Evolutionary conservation across 805 yeast genomes (phyloP).

Genomic region (Lachancea cidri): DNA sequence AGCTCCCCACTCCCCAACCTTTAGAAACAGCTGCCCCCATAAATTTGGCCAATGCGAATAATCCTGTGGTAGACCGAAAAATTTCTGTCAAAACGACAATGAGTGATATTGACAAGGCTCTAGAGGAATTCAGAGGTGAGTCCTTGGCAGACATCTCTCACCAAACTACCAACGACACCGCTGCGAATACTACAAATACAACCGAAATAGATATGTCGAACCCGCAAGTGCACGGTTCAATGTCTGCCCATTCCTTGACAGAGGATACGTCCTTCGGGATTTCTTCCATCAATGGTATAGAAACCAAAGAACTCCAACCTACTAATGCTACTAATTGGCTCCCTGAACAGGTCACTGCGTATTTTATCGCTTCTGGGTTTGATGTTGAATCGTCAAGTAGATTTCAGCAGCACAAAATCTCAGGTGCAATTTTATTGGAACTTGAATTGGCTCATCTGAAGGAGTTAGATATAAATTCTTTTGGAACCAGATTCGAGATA

Average conservation of each 20-base stretch:
- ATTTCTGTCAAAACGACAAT: slow-evolving; percentile 49
- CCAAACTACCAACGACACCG: not conserved
- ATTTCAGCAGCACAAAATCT: slow-evolving; percentile 82
- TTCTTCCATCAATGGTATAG: slow-evolving; percentile 15
- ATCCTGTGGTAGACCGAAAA: slow-evolving; percentile 23
- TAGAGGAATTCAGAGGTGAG: slow-evolving; percentile 51
- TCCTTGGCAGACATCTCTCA: slow-evolving; percentile 10
- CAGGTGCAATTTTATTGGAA: slow-evolving; percentile 80
- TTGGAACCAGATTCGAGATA: slow-evolving; percentile 93
- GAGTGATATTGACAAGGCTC: slow-evolving; percentile 68
- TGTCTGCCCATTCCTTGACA: slow-evolving; percentile 14
- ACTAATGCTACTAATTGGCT: slow-evolving; percentile 62
- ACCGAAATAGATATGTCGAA: slow-evolving; percentile 14
- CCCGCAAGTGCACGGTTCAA: slow-evolving; percentile 3
- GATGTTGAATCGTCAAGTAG: slow-evolving; percentile 70
- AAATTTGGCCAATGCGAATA: slow-evolving; percentile 2
- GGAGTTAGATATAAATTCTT: slow-evolving; percentile 85
- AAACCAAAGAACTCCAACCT: slow-evolving; percentile 40
- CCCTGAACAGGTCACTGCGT: slow-evolving; percentile 77
- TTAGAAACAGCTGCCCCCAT: slow-evolving; percentile 22
- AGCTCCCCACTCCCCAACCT: slow-evolving; percentile 26
- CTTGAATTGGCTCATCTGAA: slow-evolving; percentile 81
- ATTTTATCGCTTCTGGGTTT: slow-evolving; percentile 68
- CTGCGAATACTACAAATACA: slow-evolving; percentile 5
- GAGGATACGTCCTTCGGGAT: slow-evolving; percentile 13